Evolutionary conservation across 1,284 basidiomycete species (phyloP).

Genomic region (Melampsora americana): DNA sequence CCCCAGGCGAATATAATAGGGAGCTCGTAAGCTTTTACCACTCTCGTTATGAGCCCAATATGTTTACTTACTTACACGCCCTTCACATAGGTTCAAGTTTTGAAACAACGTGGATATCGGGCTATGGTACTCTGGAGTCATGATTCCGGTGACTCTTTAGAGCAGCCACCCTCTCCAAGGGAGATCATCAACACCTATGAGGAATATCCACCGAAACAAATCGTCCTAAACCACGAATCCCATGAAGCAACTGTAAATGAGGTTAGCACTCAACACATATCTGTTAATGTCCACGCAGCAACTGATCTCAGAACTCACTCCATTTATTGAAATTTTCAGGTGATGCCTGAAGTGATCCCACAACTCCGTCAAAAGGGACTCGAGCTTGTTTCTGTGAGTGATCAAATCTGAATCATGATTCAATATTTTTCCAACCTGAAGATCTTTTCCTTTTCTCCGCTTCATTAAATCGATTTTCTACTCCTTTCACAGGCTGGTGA

Average conservation of each 20-base stretch:
- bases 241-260: background rate
- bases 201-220: background rate
- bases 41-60: background rate
- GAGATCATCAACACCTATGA: background rate
- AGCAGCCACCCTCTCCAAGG: background rate
- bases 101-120: background rate
- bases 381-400: background rate
- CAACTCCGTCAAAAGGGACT: background rate
- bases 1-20: constrained; percentile 33
- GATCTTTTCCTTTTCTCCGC: background rate
- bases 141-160: background rate
- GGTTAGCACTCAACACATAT: no score
- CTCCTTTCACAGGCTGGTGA: background rate
- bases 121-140: background rate
- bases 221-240: background rate
- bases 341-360: constrained; percentile 29
- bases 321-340: no score
- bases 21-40: constrained; percentile 9
- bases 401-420: background rate
- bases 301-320: no score
- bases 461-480: background rate
- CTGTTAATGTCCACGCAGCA: no score
- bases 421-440: background rate
- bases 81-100: background rate
- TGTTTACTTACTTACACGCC: background rate